Percentiles rank a stretch among this genome's conserved stretches.
Evolutionary conservation across 148 eudicot genomes (phyloP).

Genomic region (Nepenthes gracilis): DNA sequence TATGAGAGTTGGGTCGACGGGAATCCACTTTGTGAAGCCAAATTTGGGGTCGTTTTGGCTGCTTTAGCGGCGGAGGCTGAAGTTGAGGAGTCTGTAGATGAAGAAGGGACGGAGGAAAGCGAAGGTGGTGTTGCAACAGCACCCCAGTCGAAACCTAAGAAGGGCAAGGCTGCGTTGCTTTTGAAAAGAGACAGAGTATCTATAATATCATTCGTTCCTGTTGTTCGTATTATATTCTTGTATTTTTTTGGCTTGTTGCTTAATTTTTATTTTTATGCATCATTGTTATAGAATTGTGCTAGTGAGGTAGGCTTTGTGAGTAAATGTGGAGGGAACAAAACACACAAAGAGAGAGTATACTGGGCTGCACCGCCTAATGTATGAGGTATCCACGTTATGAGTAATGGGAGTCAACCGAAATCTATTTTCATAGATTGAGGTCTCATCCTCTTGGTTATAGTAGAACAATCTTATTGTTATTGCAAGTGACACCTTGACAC

Average conservation of each 20-base stretch:
- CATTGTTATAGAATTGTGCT: not conserved
- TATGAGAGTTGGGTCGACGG: conserved; percentile 17
- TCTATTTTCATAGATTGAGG: no score
- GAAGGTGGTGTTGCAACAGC: conserved; percentile 26
- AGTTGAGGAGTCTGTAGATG: conserved; percentile 22
- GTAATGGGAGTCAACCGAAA: no score
- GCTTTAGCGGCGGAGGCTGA: conserved; percentile 58
- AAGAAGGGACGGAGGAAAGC: conserved; percentile 14
- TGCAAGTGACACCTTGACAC: no score
- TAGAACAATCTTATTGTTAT: no score
- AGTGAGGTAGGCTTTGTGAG: no score
- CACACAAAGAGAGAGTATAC: no score
- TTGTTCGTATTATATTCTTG: conserved; percentile 1
- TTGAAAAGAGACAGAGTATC: conserved; percentile 80
- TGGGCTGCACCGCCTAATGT: no score
- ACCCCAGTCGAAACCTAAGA: conserved; percentile 53
- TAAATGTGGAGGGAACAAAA: no score
- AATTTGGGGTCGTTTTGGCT: conserved; percentile 21
- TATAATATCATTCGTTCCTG: conserved; percentile 1
- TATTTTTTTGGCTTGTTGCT: not conserved
- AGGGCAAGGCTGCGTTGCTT: conserved; percentile 87
- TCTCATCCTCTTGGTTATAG: no score
- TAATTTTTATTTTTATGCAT: not conserved
- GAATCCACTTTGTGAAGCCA: conserved; percentile 7
- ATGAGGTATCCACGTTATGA: no score